Conservation (phyloP, 2,329 filamentous ascomycete genomes). For the Lachnellula arida region DNA sequence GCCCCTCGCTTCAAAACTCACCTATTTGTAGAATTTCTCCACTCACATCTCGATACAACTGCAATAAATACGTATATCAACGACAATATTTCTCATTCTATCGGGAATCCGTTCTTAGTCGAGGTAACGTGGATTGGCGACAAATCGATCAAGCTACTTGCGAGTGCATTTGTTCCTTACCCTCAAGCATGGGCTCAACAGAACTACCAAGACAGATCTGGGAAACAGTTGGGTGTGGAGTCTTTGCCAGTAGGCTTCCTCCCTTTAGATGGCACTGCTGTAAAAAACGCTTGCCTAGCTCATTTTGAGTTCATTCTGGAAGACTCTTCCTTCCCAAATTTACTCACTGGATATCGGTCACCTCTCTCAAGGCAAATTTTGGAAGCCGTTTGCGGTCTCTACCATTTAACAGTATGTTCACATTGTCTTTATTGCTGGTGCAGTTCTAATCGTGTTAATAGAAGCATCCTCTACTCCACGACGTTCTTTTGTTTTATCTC, state of each 20-base stretch:
- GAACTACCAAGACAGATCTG: constrained; percentile 8
- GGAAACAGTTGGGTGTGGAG: constrained; percentile 10
- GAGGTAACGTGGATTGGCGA: constrained; percentile 9
- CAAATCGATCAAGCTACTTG: constrained; percentile 1
- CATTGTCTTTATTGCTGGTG: not conserved
- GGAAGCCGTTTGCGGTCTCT: constrained; percentile 1
- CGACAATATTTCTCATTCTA: constrained; percentile 5
- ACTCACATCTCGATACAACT: constrained; percentile 8
- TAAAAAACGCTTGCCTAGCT: not conserved
- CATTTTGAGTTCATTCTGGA: constrained; percentile 2
- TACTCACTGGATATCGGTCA: not conserved
- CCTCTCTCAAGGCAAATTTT: not conserved
- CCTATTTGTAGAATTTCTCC: not conserved
- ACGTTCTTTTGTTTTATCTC: constrained; percentile 8
- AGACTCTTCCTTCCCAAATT: not conserved
- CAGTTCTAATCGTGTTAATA: not conserved
- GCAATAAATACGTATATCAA: constrained; percentile 6
- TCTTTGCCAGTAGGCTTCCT: constrained; percentile 18
- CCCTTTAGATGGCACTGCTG: not conserved
- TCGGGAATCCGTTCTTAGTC: not conserved
- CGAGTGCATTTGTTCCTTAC: constrained; percentile 9
- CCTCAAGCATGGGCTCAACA: constrained; percentile 2
- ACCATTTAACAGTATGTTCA: constrained; percentile 2
- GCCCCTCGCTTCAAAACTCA: not conserved
- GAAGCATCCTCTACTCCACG: constrained; percentile 9